phyloP scores from a whole-genome alignment of 768 basidiomycete species.

The Boletus sp. region DNA sequence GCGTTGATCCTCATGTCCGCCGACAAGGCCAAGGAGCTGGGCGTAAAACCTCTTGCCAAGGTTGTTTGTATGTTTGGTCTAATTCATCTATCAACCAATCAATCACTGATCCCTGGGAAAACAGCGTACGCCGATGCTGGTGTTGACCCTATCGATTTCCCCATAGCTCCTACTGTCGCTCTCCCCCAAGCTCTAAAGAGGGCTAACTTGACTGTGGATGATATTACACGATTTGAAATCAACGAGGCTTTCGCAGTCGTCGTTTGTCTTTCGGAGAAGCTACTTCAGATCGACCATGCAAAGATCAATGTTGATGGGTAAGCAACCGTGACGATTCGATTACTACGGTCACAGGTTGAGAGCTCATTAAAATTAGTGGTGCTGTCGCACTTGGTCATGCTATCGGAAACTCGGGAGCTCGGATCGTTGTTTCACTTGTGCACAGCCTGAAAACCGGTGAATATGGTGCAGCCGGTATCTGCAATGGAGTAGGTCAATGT shows the following conservation, averaged over 20 bases:
- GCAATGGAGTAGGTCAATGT: constrained; percentile 79
- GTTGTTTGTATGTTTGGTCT: constrained; percentile 69
- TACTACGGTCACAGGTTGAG: constrained; percentile 5
- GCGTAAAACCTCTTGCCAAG: constrained; percentile 90
- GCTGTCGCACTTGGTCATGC: constrained; percentile 96
- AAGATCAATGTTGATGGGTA: constrained; percentile 92
- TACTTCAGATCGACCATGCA: constrained; percentile 74
- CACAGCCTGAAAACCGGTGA: constrained; percentile 90
- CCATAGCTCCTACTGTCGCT: constrained; percentile 88
- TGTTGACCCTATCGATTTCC: constrained; percentile 96
- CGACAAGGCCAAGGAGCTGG: constrained; percentile 87
- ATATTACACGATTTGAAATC: constrained; percentile 91
- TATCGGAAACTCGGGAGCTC: constrained; percentile 92
- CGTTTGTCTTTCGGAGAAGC: constrained; percentile 85
- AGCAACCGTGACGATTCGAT: constrained; percentile 24
- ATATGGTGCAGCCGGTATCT: constrained; percentile 94
- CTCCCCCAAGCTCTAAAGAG: constrained; percentile 83
- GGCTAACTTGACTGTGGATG: constrained; percentile 76
- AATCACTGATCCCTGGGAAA: constrained; percentile 5
- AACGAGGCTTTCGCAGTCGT: constrained; percentile 99
- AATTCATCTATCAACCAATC: background rate
- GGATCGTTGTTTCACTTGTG: constrained; percentile 89
- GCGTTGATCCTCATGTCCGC: constrained; percentile 94
- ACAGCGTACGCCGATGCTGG: constrained; percentile 96
- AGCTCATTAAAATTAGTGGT: constrained; percentile 62